Base-by-base conservation (phyloP, 2,329 filamentous ascomycete genomes). In the Cercospora brassicicola region DNA sequence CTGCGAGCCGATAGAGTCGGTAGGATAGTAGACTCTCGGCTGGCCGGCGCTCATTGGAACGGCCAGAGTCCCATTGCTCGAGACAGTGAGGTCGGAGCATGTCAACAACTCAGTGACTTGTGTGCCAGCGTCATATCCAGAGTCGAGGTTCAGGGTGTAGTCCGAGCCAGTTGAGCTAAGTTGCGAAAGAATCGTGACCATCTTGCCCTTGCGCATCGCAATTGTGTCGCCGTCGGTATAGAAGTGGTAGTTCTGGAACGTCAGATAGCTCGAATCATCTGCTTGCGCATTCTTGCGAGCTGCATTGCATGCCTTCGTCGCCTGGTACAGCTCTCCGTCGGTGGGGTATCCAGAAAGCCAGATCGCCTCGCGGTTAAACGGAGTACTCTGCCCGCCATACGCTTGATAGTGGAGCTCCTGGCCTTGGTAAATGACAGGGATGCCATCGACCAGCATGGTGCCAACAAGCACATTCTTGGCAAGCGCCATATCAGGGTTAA, bases 361-460 rank as follows among this genome's bases (percentile, higher is more conserved):
- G 20, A 80, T 71, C 1, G 81, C 81, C 69, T 82, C 81, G 48
- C 81, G 77, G 57, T 82, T 81, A 62, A 75, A 77, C 0, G 81
- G 81, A 31, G 78, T 78, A 10, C 69, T 72, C 15, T 67, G 65
- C 33, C 75, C 77, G 39, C 79, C 79, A 13, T 70, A 30, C 10
- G 74, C 74, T 1, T 80, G 76, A 75, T 84, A 88, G 68, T 85
- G 86, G 73, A 90, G 88, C 77, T 90, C 89, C 69, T 88, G 86
- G 30, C 88, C 89, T 71, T 89, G 84, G 77, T 90, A 91, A 36
- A 90, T 82, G 65, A 89, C 87, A 0, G 88, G 88, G 45, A 90
- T 86, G 20, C 88, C 88, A 64, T 89, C 82, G 2, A 81, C 81
- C 18, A 90, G 83, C 31, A 90, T 83, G n/a, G 85, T 86, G 73